Evolutionary conservation across 164 flowering plant species (phyloP), one percentile per base, ranked within the genome.

Genomic region (Litsea cubeba): DNA sequence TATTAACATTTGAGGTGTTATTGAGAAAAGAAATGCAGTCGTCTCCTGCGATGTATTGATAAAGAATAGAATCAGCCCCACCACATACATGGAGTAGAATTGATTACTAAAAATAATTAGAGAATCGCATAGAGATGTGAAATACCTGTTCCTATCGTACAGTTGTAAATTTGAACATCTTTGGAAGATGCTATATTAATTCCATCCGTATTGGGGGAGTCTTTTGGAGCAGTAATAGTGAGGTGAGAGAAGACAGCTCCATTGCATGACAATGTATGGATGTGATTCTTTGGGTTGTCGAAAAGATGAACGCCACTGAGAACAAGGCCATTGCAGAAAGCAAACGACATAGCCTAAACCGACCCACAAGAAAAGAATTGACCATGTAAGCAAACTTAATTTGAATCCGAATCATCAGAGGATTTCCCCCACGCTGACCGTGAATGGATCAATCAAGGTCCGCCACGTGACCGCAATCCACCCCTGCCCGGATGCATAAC

Each of bases 131-230:
- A 66, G 6, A 30, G 17, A 30, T 18, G 18, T 30, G n/a, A 3
- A 66, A 66, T 66, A 66, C 69, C 69, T 66, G 69, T 66, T 66
- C 11, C 69, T 28, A 66, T 66, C 5, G 50, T 66, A n/a, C 40
- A 66, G 17, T 66, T 18, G 35, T 15, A 66, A 66, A 66, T 66
- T 14, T 66, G 20, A 12, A 66, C 69, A 15, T 32, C 20, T 7
- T 82, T 77, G 25, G 74, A 24, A 28, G 81, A 68, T 63, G 76
- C 46, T 3, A 78, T 8, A 63, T 84, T 83, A 49, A 84, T 76
- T 0, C 84, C 84, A 65, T 82, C 86, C 0, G 84, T 84, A 81
- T 84, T 84, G 2, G 46, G 86, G 80, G 89, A 84, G 7, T 75
- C 77, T 1, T 6, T 84, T 0, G 95, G 92, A 7, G 92, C 89